These are phyloP conservation scores for Tetracentron sinense DNA, from an alignment of 164 flowering plant genomes.

Conservation along the genomic window DNA sequence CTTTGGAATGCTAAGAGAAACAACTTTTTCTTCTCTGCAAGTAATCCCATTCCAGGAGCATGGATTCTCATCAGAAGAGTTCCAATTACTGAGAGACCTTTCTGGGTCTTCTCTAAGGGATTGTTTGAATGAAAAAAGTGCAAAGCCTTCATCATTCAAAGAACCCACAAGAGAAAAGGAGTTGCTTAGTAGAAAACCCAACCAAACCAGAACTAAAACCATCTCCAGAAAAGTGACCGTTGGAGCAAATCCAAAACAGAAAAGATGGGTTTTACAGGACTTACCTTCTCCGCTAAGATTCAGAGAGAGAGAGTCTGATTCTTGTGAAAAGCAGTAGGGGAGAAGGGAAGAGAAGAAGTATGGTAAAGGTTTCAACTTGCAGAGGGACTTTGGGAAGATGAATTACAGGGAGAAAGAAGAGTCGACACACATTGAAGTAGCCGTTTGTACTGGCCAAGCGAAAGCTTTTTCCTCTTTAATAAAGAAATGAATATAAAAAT, in stretches of 20 bases:
- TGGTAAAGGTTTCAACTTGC: too few species aligned
- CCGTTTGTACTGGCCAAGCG: too few species aligned
- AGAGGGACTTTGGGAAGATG: too few species aligned
- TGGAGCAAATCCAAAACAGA: slow-evolving; percentile 6
- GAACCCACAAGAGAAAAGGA: slow-evolving; percentile 27
- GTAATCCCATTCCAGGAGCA: slow-evolving; percentile 68
- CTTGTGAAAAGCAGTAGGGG: not conserved
- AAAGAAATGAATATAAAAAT: too few species aligned
- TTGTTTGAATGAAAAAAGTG: slow-evolving; percentile 43
- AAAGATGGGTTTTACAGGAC: not conserved
- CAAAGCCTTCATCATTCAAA: slow-evolving; percentile 54
- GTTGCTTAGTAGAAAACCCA: slow-evolving; percentile 28
- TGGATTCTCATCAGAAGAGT: slow-evolving; percentile 51
- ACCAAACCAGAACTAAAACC: slow-evolving; percentile 19
- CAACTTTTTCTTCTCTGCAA: slow-evolving; percentile 51
- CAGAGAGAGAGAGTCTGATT: too few species aligned
- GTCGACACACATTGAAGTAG: too few species aligned
- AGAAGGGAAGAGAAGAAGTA: too few species aligned
- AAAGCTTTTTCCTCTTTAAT: too few species aligned
- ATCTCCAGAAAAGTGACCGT: slow-evolving; percentile 24
- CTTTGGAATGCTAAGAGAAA: slow-evolving; percentile 55
- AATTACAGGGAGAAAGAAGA: too few species aligned
- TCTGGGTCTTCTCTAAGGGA: slow-evolving; percentile 44
- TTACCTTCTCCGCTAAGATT: not conserved
- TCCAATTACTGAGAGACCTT: slow-evolving; percentile 55